phyloP scores from a whole-genome alignment of 2,329 filamentous ascomycete genomes.

The Atkinsonella texensis region DNA sequence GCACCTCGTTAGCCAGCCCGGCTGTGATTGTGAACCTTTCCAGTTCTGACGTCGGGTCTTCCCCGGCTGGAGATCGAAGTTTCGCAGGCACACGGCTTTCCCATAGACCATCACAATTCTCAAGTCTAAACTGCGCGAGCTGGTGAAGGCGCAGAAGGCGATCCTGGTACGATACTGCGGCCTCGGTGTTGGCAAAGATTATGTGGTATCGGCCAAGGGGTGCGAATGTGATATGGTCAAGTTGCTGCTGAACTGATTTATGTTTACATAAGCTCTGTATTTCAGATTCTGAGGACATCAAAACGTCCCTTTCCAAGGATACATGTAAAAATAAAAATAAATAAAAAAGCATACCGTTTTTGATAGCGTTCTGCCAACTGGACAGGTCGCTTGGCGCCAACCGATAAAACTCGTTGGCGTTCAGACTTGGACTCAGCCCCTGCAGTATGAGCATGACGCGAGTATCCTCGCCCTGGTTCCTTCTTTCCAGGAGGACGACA shows the following conservation, averaged over 20 bases:
- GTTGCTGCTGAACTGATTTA: slow-evolving; percentile 44
- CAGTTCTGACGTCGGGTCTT: slow-evolving; percentile 13
- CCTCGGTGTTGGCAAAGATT: slow-evolving; percentile 48
- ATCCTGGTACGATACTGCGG: slow-evolving; percentile 47
- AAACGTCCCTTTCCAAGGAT: no score
- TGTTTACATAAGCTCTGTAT: neutral
- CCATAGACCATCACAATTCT: slow-evolving; percentile 21
- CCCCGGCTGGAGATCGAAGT: slow-evolving; percentile 12
- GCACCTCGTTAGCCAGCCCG: slow-evolving; percentile 12
- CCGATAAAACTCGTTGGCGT: slow-evolving; percentile 59
- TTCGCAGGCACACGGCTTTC: slow-evolving; percentile 13
- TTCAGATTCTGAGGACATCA: no score
- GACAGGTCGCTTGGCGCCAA: slow-evolving; percentile 54
- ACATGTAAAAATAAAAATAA: no score
- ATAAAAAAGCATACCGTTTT: slow-evolving; percentile 36
- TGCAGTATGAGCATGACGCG: slow-evolving; percentile 41
- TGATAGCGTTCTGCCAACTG: slow-evolving; percentile 53
- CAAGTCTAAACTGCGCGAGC: slow-evolving; percentile 17
- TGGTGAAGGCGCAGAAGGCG: slow-evolving; percentile 22
- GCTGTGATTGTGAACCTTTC: slow-evolving; percentile 18
- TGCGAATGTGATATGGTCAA: slow-evolving; percentile 50
- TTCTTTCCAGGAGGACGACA: neutral
- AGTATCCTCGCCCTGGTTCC: neutral
- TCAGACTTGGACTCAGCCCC: slow-evolving; percentile 46
- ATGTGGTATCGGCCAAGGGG: slow-evolving; percentile 56